Base-by-base conservation (phyloP, 768 basidiomycete species). In the Royoungia palumana region DNA sequence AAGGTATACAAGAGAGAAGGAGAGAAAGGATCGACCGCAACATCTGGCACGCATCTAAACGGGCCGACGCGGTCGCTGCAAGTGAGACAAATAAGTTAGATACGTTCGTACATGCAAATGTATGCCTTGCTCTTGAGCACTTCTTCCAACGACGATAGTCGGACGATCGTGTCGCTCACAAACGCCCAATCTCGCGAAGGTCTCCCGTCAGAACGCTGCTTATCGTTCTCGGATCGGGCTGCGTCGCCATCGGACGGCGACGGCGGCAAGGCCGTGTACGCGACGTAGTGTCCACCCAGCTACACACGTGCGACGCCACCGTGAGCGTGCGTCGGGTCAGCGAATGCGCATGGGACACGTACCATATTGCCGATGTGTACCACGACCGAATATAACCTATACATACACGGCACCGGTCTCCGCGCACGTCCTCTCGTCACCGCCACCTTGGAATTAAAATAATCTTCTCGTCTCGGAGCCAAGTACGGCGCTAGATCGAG, bases 121-220 rank as follows among this genome's bases (percentile, higher is more conserved):
- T 96, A 98, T 30, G 94, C 93, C 66, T 89, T 94, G 50, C 85
- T 84, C 66, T 85, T 87, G 61, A 96, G 73, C 3, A 96, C 94
- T 64, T 96, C 94, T 37, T 94, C 90, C 41, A 95, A 65, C 36
- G 84, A 80, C 10, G 87, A 81, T 39, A 89, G 70, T 38, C 87
- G 76, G n/a, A 97, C 92, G 38, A 80, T 70, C 3, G 88, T 90
- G 62, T 97, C 94, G 58, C 91, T 94, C 67, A 95, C 85, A 64
- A 87, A 94, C 39, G 89, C 89, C 94, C 94, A 97, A 52, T 88
- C 81, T 36, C 92, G 47, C 21, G 52, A 27, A 4, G 43, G 25
- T 21, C 53, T 17, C 43, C 55, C 32, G 3, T 49, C 50, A 24
- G 50, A 13, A 13, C 38, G 34, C 0, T 36, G 35, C 30, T 52